Evolutionary conservation across 495 filamentous ascomycete genomes (phyloP).

Genomic region (Lasiosphaeriaceae sp.): DNA sequence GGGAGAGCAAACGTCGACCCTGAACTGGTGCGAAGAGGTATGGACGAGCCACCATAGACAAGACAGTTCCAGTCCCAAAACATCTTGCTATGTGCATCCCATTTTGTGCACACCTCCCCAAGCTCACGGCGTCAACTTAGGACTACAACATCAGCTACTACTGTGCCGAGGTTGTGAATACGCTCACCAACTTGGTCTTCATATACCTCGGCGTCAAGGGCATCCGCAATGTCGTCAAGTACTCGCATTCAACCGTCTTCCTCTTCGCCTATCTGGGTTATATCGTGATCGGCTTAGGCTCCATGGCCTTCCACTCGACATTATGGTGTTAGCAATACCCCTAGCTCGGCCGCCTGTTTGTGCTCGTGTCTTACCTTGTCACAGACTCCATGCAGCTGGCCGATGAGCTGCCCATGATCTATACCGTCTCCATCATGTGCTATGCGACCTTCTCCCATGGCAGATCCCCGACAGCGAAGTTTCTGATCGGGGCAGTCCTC

Average conservation of each 20-base stretch:
- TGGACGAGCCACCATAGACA: neutral
- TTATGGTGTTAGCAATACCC: constrained; percentile 63
- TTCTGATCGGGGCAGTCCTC: constrained; percentile 58
- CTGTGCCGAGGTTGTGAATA: constrained; percentile 47
- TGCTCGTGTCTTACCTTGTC: constrained; percentile 11
- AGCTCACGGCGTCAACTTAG: constrained; percentile 14
- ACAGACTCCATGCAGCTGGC: constrained; percentile 96
- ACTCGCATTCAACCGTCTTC: constrained; percentile 73
- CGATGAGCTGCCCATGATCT: constrained; percentile 97
- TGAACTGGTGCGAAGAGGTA: constrained; percentile 96
- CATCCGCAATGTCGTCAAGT: constrained; percentile 61
- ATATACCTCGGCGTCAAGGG: constrained; percentile 70
- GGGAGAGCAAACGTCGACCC: constrained; percentile 79
- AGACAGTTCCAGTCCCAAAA: too few species aligned
- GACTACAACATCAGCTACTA: constrained; percentile 49
- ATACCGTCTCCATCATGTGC: constrained; percentile 85
- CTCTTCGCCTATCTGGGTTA: constrained; percentile 68
- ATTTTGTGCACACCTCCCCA: neutral
- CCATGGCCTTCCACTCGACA: constrained; percentile 78
- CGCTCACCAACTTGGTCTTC: constrained; percentile 78
- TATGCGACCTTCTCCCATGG: constrained; percentile 82
- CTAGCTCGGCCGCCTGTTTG: neutral
- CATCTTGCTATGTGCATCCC: too few species aligned
- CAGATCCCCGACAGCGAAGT: constrained; percentile 49
- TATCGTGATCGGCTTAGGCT: constrained; percentile 73